phyloP scores from a whole-genome alignment of 1,139 yeast species.

The Debaryomycetaceae sp. region DNA sequence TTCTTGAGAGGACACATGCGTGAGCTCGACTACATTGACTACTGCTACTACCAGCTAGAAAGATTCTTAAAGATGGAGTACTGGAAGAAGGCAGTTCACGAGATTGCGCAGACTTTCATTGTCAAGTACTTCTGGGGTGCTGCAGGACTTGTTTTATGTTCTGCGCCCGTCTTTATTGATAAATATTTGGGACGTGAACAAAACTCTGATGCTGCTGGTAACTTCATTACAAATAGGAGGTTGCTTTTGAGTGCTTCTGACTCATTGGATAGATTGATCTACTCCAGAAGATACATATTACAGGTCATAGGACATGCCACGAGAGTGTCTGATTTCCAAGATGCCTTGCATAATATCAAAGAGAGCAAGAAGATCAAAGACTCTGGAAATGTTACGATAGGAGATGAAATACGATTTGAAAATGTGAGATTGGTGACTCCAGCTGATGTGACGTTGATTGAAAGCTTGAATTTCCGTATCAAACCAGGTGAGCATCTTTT shows the following conservation, averaged over 20 bases:
- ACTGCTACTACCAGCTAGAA: slow-evolving; percentile 77
- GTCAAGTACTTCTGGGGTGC: slow-evolving; percentile 97
- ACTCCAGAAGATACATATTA: slow-evolving; percentile 79
- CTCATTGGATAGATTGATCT: slow-evolving; percentile 83
- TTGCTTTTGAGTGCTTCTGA: slow-evolving; percentile 82
- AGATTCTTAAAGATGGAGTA: slow-evolving; percentile 75
- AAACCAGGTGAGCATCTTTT: slow-evolving; percentile 81
- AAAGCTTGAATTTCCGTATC: slow-evolving; percentile 64
- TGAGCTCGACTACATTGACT: slow-evolving; percentile 76
- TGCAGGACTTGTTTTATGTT: slow-evolving; percentile 81
- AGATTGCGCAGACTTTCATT: slow-evolving; percentile 75
- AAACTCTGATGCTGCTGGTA: slow-evolving; percentile 60
- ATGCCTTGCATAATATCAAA: slow-evolving; percentile 56
- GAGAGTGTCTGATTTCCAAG: slow-evolving; percentile 70
- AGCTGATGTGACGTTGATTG: slow-evolving; percentile 70
- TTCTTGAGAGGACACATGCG: slow-evolving; percentile 76
- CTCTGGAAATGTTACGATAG: slow-evolving; percentile 27
- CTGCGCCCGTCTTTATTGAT: slow-evolving; percentile 81
- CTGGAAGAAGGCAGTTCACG: slow-evolving; percentile 72
- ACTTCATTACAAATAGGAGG: slow-evolving; percentile 87
- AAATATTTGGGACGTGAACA: slow-evolving; percentile 50
- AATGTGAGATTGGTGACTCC: slow-evolving; percentile 82
- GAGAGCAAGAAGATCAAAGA: slow-evolving; percentile 13
- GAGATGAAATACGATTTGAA: slow-evolving; percentile 66
- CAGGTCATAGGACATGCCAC: slow-evolving; percentile 83